Conservation (phyloP, 2,329 filamentous ascomycete species). For the Diatrype stigma region DNA sequence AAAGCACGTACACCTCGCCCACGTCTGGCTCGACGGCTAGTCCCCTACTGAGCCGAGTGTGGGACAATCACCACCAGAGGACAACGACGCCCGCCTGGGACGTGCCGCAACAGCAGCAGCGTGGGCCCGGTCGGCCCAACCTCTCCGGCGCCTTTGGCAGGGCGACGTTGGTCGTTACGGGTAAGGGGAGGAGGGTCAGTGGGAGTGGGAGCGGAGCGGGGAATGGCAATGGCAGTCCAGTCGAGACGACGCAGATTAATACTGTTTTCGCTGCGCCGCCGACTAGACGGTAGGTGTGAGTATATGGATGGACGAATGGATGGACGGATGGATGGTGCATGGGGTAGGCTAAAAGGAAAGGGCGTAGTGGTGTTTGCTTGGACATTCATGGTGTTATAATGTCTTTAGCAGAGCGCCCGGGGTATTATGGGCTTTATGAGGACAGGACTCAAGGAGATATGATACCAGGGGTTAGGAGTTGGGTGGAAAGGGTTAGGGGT, state of each 20-base stretch:
- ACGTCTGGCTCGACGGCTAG: conserved; percentile 25
- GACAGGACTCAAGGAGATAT: no score
- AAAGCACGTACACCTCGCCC: conserved; percentile 20
- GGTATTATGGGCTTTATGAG: no score
- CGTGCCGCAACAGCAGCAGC: conserved; percentile 9
- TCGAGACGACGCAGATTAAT: conserved; percentile 26
- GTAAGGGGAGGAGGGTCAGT: conserved; percentile 15
- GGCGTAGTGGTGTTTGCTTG: no score
- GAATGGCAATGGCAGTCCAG: conserved; percentile 16
- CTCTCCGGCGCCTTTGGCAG: conserved; percentile 8
- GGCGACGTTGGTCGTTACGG: conserved; percentile 12
- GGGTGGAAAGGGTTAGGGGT: no score
- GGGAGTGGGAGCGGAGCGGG: conserved; percentile 15
- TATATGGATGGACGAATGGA: background rate
- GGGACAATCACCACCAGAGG: conserved; percentile 19
- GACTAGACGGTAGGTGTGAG: conserved; percentile 9
- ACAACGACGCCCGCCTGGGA: conserved; percentile 19
- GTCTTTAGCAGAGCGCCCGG: no score
- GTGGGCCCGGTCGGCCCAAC: background rate
- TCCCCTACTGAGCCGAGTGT: conserved; percentile 23
- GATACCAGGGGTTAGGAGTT: no score
- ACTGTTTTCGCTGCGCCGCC: conserved; percentile 24
- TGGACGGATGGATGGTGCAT: background rate
- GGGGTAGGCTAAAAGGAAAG: no score
- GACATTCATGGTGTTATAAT: no score